Percentiles rank a stretch among this genome's conserved stretches.
phyloP scores from a whole-genome alignment of 495 filamentous ascomycete species.

The Durotheca rogersii region DNA sequence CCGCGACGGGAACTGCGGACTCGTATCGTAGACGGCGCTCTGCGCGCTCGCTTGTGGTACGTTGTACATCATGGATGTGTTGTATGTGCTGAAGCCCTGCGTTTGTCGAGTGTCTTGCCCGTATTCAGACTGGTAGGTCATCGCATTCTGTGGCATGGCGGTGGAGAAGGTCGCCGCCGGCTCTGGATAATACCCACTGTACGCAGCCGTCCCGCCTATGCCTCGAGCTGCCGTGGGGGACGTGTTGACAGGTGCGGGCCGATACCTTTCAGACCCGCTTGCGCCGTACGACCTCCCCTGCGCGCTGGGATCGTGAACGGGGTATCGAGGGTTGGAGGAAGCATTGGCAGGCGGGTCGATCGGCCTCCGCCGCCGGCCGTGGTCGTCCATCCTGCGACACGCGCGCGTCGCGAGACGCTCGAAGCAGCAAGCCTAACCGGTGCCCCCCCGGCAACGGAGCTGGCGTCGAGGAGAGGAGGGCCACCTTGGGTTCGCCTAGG shows the following conservation, averaged over 20 bases:
- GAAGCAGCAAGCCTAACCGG: slow-evolving; percentile 48
- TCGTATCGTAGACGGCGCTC: slow-evolving; percentile 71
- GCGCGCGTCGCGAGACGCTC: slow-evolving; percentile 46
- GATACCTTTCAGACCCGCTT: slow-evolving; percentile 50
- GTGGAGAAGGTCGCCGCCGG: slow-evolving; percentile 50
- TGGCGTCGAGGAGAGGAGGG: slow-evolving; percentile 55
- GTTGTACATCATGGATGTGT: slow-evolving; percentile 72
- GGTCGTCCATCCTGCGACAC: slow-evolving; percentile 69
- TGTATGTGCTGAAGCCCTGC: slow-evolving; percentile 52
- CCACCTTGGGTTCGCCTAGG: slow-evolving; percentile 55
- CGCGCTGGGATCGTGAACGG: slow-evolving; percentile 44
- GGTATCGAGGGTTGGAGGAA: slow-evolving; percentile 46
- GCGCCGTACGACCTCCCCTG: slow-evolving; percentile 45
- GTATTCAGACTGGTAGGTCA: slow-evolving; percentile 59
- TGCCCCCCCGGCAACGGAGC: slow-evolving; percentile 61
- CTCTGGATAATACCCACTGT: slow-evolving; percentile 59
- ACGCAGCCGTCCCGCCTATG: slow-evolving; percentile 49
- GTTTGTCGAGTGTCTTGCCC: slow-evolving; percentile 52
- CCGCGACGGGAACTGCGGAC: slow-evolving; percentile 76
- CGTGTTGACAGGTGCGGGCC: slow-evolving; percentile 46
- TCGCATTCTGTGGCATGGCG: slow-evolving; percentile 47
- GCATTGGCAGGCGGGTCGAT: slow-evolving; percentile 59
- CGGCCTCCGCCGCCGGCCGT: slow-evolving; percentile 65
- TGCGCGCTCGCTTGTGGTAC: slow-evolving; percentile 67
- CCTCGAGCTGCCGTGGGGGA: slow-evolving; percentile 44